Evolutionary conservation across 2,329 filamentous ascomycete genomes (phyloP).

Genomic region (Paraconiothyrium sp.): DNA sequence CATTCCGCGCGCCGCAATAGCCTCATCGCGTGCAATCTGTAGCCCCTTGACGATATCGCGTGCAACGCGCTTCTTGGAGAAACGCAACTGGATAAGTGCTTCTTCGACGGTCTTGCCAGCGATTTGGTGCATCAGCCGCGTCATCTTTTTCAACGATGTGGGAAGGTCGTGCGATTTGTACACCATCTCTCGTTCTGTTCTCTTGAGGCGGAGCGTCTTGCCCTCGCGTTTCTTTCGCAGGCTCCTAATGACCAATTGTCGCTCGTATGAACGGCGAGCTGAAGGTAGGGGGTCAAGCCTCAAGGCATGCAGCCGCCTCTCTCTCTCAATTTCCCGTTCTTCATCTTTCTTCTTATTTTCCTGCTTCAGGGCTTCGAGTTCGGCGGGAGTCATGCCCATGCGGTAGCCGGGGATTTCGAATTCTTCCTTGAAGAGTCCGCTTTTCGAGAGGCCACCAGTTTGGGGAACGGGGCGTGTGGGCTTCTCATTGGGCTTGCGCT

Average conservation of each 20-base stretch:
- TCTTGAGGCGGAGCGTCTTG: conserved; percentile 72
- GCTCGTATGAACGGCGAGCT: conserved; percentile 77
- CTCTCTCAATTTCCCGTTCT: conserved; percentile 13
- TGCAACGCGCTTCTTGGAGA: conserved; percentile 92
- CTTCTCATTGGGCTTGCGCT: conserved; percentile 22
- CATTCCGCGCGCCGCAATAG: conserved; percentile 85
- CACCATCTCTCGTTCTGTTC: conserved; percentile 67
- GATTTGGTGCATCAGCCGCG: conserved; percentile 86
- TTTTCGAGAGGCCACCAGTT: conserved; percentile 29
- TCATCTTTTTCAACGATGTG: conserved; percentile 91
- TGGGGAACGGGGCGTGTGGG: conserved; percentile 21
- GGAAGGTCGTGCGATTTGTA: conserved; percentile 77
- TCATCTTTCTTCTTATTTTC: conserved; percentile 21
- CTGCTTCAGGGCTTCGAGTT: conserved; percentile 26
- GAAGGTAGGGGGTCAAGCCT: conserved; percentile 79
- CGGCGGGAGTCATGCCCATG: conserved; percentile 27
- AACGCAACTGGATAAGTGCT: conserved; percentile 92
- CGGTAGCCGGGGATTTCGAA: conserved; percentile 38
- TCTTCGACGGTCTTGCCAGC: conserved; percentile 93
- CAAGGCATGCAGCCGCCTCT: conserved; percentile 63
- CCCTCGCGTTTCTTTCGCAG: conserved; percentile 73
- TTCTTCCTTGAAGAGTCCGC: conserved; percentile 37
- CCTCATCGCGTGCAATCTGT: conserved; percentile 81
- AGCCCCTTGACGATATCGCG: conserved; percentile 81
- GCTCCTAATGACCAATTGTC: conserved; percentile 82